A percentile compares a stretch with the other conserved stretches of the same genome.
phyloP scores from a whole-genome alignment of 371 early-diverging fungal species.

The Apophysomyces trapeziformis region DNA sequence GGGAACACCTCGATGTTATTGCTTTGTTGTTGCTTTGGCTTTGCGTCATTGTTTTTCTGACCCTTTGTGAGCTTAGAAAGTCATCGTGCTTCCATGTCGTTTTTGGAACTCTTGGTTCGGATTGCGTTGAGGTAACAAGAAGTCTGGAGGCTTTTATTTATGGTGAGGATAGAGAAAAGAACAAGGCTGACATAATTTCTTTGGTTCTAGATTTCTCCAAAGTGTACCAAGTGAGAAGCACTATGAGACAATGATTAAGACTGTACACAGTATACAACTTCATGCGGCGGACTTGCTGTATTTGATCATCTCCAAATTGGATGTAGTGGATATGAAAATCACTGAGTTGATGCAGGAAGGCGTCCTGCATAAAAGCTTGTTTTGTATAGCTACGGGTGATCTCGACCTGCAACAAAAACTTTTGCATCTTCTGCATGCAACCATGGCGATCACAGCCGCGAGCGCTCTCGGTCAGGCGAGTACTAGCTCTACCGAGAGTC shows the following conservation, averaged over 20 bases:
- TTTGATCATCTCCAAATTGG: conserved; percentile 60
- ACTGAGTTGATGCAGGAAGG: conserved; percentile 60
- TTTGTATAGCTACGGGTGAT: conserved; percentile 56
- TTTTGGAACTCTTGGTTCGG: conserved; percentile 45
- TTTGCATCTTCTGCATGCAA: conserved; percentile 66
- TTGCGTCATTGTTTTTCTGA: conserved; percentile 4
- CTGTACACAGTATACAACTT: conserved; percentile 58
- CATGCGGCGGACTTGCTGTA: conserved; percentile 68
- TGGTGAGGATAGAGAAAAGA: background rate
- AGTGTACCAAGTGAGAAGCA: conserved; percentile 39
- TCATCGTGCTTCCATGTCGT: conserved; percentile 25
- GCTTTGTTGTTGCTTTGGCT: too few species aligned
- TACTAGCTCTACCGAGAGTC: conserved; percentile 18
- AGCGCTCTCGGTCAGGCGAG: conserved; percentile 25
- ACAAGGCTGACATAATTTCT: background rate
- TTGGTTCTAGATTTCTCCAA: conserved; percentile 42
- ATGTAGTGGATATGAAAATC: conserved; percentile 55
- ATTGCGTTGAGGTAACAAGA: conserved; percentile 32
- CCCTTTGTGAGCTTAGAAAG: conserved; percentile 2
- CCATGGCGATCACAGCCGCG: conserved; percentile 54
- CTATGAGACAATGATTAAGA: conserved; percentile 26
- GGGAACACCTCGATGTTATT: too few species aligned
- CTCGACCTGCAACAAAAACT: conserved; percentile 76
- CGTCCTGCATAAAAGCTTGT: conserved; percentile 63
- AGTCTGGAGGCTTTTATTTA: background rate